These are phyloP conservation scores for Agastache rugosa DNA, from an alignment of 257 asterid genomes.

Conservation along the genomic window DNA sequence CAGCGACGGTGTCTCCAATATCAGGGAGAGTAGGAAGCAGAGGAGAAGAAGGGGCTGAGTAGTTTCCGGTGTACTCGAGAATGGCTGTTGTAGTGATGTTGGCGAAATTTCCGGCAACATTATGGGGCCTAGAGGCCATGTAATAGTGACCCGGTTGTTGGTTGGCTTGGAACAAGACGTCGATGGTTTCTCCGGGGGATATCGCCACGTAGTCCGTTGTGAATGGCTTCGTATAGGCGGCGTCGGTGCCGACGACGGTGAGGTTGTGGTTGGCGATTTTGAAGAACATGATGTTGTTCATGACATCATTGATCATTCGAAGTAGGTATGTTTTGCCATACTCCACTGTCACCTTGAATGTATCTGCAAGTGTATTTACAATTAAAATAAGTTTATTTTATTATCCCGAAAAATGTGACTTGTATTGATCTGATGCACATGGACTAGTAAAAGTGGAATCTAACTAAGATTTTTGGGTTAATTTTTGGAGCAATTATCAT, in stretches of 20 bases:
- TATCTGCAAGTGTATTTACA: slow-evolving; percentile 41
- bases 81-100: slow-evolving; percentile 53
- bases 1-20: slow-evolving; percentile 26
- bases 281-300: slow-evolving; percentile 68
- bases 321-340: slow-evolving; percentile 55
- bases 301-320: slow-evolving; percentile 57
- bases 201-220: slow-evolving; percentile 48
- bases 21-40: slow-evolving; percentile 43
- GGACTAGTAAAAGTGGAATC: too few relatives aligned
- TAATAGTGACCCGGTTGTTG: slow-evolving; percentile 58
- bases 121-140: slow-evolving; percentile 61
- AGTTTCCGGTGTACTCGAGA: slow-evolving; percentile 43
- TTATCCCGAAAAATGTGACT: background rate
- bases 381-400: background rate
- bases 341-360: slow-evolving; percentile 49
- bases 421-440: too few relatives aligned
- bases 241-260: slow-evolving; percentile 67
- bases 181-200: slow-evolving; percentile 69
- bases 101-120: slow-evolving; percentile 9
- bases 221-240: slow-evolving; percentile 53
- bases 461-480: background rate
- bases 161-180: slow-evolving; percentile 52
- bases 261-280: slow-evolving; percentile 54
- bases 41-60: slow-evolving; percentile 44
- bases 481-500: too few relatives aligned